Evolutionary conservation across 805 yeast genomes (phyloP), one percentile per base, ranked within the genome.

Genomic region (Yamadazyma paraphyllophila): DNA sequence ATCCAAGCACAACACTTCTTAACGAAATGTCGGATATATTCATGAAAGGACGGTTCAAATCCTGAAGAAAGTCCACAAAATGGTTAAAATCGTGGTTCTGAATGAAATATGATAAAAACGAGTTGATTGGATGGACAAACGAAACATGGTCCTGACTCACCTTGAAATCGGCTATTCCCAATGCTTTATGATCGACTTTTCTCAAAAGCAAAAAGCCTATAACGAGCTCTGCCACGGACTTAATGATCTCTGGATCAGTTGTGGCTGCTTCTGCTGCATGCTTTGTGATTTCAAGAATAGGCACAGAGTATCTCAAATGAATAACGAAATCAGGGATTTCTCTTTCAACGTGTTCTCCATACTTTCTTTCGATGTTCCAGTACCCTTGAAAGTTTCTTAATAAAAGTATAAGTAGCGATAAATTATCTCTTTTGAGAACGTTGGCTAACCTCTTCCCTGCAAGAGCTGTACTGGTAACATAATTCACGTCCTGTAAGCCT

Each of bases 331-430:
- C 78, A 25, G 67, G 67, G 34, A 71, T 69, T 55, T 85, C 89
- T 42, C 69, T 71, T 45, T 78, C 77, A 26, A 84, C 87, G 63
- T 85, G 92, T 7, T 81, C 83, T 9, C 89, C 92, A 36, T 71
- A 70, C 50, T 82, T 82, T 47, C 89, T 72, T 45, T 61, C 69
- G 25, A 83, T 62, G 20, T 74, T 69, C 71, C 78, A 78, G 33
- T 77, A 76, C 17, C 83, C 81, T 55, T 83, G 85, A 58, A 81
- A 83, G 13, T 69, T 59, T 43, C 76, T 71, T 24, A 82, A 66
- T n/a, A 82, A 65, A 9, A 74, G 59, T 2, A 79, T 58, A 1
- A 81, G 44, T 29, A 74, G 60, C 8, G 65, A 57, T 35, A 82
- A 58, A 42, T 66, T 71, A 16, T 65, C 60, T n/a, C 66, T 61